phyloP scores from a whole-genome alignment of 2,329 filamentous ascomycete genomes.

The Colletotrichum destructivum region DNA sequence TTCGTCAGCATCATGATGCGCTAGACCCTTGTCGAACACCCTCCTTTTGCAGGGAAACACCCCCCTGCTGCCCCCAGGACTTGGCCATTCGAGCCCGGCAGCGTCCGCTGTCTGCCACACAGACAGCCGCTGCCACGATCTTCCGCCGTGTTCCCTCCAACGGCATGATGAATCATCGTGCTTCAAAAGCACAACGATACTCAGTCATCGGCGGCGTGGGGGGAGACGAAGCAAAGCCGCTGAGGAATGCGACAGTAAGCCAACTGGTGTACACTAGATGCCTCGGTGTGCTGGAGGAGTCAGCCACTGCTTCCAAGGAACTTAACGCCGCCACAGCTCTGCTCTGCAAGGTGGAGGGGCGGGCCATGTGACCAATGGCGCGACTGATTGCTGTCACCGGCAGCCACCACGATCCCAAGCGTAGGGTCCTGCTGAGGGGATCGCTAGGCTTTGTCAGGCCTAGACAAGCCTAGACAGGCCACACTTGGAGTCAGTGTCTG shows the following conservation, averaged over 20 bases:
- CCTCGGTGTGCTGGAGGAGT: too few relatives aligned
- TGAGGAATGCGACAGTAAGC: neutral
- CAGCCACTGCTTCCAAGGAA: neutral
- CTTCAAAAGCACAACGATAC: neutral
- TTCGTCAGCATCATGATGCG: slow-evolving; percentile 2
- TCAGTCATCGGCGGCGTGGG: neutral
- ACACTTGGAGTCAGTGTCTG: neutral
- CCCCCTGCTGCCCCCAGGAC: neutral
- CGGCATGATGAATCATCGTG: too few relatives aligned
- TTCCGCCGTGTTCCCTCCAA: neutral
- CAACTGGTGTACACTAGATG: too few relatives aligned
- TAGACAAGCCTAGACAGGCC: neutral
- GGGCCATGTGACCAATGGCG: slow-evolving; percentile 4
- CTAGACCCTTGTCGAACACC: neutral
- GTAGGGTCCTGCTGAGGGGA: slow-evolving; percentile 8
- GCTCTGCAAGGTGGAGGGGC: neutral
- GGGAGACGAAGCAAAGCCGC: neutral
- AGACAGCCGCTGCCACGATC: neutral
- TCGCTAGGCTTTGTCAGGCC: slow-evolving; percentile 20
- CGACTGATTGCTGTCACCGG: neutral
- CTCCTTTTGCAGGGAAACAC: neutral
- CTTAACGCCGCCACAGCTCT: neutral
- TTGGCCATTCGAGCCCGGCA: slow-evolving; percentile 11
- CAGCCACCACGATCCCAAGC: slow-evolving; percentile 25
- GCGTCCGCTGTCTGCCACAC: slow-evolving; percentile 27